phyloP scores from a whole-genome alignment of 2,329 filamentous ascomycete genomes.

The Karstenula rhodostoma region DNA sequence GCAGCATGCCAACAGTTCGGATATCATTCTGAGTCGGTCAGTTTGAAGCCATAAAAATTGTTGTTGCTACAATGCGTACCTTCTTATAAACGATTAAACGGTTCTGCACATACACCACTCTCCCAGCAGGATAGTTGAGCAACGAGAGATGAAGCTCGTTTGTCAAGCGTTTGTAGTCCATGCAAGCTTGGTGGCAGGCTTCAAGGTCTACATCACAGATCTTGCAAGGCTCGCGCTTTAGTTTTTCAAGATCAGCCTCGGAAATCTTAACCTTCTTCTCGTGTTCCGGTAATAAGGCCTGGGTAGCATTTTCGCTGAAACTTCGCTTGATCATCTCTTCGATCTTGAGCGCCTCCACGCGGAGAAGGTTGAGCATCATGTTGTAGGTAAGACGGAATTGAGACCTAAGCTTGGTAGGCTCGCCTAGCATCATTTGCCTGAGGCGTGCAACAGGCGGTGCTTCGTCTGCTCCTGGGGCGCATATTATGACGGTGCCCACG shows the following conservation, averaged over 20 bases:
- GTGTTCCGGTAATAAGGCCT: slow-evolving; percentile 91
- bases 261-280: slow-evolving; percentile 93
- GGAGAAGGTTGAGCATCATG: slow-evolving; percentile 96
- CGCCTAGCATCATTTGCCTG: slow-evolving; percentile 92
- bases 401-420: slow-evolving; percentile 92
- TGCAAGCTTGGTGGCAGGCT: slow-evolving; percentile 79
- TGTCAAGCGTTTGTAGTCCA: slow-evolving; percentile 82
- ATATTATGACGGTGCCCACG: slow-evolving; percentile 93
- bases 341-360: slow-evolving; percentile 96
- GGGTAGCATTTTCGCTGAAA: slow-evolving; percentile 97
- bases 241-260: slow-evolving; percentile 88
- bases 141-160: slow-evolving; percentile 79
- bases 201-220: slow-evolving; percentile 84
- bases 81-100: slow-evolving; percentile 83
- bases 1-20: slow-evolving; percentile 80
- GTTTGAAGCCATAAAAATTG: neutral
- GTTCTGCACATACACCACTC: slow-evolving; percentile 77
- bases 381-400: slow-evolving; percentile 99
- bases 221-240: slow-evolving; percentile 84
- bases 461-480: slow-evolving; percentile 80
- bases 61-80: slow-evolving; percentile 41
- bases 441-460: slow-evolving; percentile 85
- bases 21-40: slow-evolving; percentile 70
- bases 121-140: slow-evolving; percentile 80
- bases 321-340: slow-evolving; percentile 99